These are phyloP conservation scores for Ramularia collo-cygni DNA, from an alignment of 2,329 filamentous ascomycete genomes.

Conservation along the genomic window DNA sequence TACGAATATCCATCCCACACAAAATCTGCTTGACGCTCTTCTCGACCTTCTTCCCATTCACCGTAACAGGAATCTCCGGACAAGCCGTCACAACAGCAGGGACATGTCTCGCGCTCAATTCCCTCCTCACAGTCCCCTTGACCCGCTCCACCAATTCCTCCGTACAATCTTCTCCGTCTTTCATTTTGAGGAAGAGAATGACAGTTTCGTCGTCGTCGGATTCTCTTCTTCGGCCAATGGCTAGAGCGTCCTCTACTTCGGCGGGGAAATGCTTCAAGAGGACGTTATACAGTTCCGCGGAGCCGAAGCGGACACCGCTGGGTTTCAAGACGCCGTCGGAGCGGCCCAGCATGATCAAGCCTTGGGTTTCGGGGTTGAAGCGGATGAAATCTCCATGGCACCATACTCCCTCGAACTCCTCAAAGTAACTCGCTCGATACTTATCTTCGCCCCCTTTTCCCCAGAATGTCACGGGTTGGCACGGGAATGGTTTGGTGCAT, in stretches of 20 bases:
- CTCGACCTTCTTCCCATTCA: slow-evolving; percentile 89
- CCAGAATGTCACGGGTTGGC: slow-evolving; percentile 87
- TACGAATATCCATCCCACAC: slow-evolving; percentile 78
- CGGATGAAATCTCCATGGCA: slow-evolving; percentile 90
- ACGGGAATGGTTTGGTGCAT: slow-evolving; percentile 79
- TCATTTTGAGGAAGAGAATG: slow-evolving; percentile 79
- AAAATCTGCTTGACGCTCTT: slow-evolving; percentile 95
- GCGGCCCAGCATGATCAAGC: slow-evolving; percentile 82
- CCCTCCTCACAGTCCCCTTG: slow-evolving; percentile 61
- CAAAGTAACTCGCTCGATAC: slow-evolving; percentile 82
- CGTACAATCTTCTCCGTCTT: slow-evolving; percentile 49
- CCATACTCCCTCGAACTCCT: slow-evolving; percentile 72
- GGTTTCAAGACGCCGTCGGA: slow-evolving; percentile 93
- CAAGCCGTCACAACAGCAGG: slow-evolving; percentile 76
- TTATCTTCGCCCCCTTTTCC: slow-evolving; percentile 64
- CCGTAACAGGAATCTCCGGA: slow-evolving; percentile 88
- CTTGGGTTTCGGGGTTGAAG: slow-evolving; percentile 63
- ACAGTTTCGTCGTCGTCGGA: slow-evolving; percentile 78
- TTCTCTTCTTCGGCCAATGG: slow-evolving; percentile 67
- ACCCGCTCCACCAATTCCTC: slow-evolving; percentile 57
- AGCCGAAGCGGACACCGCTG: slow-evolving; percentile 82
- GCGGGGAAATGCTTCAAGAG: slow-evolving; percentile 72
- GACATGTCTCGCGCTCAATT: slow-evolving; percentile 84
- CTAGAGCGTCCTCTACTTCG: slow-evolving; percentile 78
- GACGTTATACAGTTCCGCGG: slow-evolving; percentile 95